These are phyloP conservation scores for Pseudogymnoascus sp. DNA, from an alignment of 2,329 filamentous ascomycete species.

Conservation along the genomic window DNA sequence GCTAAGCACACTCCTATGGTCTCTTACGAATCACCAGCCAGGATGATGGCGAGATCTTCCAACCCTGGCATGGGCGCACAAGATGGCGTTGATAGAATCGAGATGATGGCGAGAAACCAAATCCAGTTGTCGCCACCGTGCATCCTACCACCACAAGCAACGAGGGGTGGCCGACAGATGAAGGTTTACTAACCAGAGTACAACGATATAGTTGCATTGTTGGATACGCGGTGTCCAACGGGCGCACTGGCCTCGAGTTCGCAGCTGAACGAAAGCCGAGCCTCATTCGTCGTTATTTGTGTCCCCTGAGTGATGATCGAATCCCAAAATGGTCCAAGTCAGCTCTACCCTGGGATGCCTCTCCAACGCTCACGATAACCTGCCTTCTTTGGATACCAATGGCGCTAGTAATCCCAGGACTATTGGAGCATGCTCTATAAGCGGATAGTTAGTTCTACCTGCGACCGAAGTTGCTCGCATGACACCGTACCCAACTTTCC, in stretches of 20 bases:
- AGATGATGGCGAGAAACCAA: neutral
- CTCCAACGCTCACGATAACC: neutral
- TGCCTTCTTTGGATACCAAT: neutral
- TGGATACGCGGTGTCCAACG: neutral
- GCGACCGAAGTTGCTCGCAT: neutral
- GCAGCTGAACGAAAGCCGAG: neutral
- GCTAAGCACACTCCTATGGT: neutral
- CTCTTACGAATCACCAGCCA: neutral
- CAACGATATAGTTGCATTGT: neutral
- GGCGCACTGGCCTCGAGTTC: neutral
- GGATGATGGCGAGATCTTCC: neutral
- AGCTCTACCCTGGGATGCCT: neutral
- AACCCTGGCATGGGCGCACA: neutral
- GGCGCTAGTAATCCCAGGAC: neutral
- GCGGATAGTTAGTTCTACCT: neutral
- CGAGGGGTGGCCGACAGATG: neutral
- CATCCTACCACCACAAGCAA: neutral
- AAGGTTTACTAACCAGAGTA: conserved; percentile 3
- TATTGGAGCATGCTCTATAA: neutral
- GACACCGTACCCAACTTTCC: neutral
- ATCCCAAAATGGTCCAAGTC: neutral
- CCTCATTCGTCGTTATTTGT: neutral
- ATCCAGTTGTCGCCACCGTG: neutral
- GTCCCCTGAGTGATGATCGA: neutral
- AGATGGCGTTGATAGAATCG: neutral